Evolutionary conservation across 176 grass and related monocot species (phyloP).

Genomic region (Pharus latifolius): DNA sequence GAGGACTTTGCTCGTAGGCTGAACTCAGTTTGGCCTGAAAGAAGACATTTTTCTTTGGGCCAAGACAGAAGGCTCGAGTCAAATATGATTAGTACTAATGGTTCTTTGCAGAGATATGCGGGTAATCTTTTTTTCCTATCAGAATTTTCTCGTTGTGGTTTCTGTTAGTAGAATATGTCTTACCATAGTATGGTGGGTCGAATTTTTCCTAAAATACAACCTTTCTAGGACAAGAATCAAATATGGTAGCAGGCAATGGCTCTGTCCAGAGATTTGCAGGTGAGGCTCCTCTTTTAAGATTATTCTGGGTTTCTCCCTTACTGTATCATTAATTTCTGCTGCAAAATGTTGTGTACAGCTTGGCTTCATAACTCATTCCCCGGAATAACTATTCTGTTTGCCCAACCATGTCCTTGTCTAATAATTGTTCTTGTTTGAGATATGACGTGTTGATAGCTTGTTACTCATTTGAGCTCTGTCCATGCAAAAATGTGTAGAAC

Average conservation of each 20-base stretch:
- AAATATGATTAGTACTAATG: slow-evolving; percentile 46
- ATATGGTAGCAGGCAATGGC: background rate
- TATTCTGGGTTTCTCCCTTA: background rate
- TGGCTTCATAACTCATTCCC: background rate
- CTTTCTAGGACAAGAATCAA: background rate
- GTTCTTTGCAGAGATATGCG: slow-evolving; percentile 36
- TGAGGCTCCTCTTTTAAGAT: background rate
- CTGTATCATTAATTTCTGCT: background rate
- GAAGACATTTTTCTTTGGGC: slow-evolving; percentile 75
- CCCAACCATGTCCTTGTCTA: background rate
- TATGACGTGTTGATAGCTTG: too few species aligned
- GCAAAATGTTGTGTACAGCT: background rate
- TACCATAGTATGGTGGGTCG: too few species aligned
- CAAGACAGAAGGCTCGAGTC: slow-evolving; percentile 64
- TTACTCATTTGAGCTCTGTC: too few species aligned
- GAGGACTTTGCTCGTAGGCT: slow-evolving; percentile 94
- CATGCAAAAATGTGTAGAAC: too few species aligned
- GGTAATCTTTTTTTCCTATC: slow-evolving; percentile 15
- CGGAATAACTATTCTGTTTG: background rate
- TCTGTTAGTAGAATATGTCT: background rate
- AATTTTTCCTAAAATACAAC: background rate
- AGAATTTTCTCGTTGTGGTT: background rate
- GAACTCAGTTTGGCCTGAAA: slow-evolving; percentile 94
- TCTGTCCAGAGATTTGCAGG: slow-evolving; percentile 1
- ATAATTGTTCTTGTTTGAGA: too few species aligned